Conservation (phyloP, 2,329 filamentous ascomycete species). For the Scedosporium minutisporum region DNA sequence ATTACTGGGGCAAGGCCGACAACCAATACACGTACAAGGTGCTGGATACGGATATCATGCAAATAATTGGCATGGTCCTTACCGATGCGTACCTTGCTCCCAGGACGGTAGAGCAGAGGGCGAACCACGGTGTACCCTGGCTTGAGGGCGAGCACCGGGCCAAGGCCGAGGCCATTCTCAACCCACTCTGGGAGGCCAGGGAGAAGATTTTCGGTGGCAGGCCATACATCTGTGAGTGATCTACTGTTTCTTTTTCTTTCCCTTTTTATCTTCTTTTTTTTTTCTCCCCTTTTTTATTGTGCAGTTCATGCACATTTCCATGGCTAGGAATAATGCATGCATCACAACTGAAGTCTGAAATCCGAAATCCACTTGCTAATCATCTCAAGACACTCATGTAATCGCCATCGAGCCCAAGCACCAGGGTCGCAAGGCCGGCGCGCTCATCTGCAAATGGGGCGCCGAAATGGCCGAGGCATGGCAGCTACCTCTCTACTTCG, state of each 20-base stretch:
- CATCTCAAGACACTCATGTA: conserved; percentile 22
- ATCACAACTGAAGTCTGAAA: background rate
- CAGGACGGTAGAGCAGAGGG: conserved; percentile 29
- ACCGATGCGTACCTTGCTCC: conserved; percentile 30
- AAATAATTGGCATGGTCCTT: conserved; percentile 37
- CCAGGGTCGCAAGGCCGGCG: conserved; percentile 32
- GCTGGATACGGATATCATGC: conserved; percentile 30
- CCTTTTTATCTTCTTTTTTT: conserved; percentile 11
- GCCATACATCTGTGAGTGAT: conserved; percentile 31
- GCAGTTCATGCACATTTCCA: background rate
- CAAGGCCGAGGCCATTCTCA: conserved; percentile 31
- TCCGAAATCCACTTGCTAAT: conserved; percentile 4
- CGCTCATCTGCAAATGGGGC: conserved; percentile 30
- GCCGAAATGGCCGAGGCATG: conserved; percentile 24
- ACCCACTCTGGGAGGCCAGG: conserved; percentile 29
- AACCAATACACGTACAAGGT: conserved; percentile 38
- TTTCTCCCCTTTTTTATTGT: background rate
- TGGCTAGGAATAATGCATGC: background rate
- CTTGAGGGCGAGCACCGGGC: conserved; percentile 32
- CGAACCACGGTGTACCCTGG: conserved; percentile 34
- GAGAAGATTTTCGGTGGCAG: conserved; percentile 29
- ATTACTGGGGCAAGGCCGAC: conserved; percentile 26
- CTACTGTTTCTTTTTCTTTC: conserved; percentile 2
- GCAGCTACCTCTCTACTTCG: conserved; percentile 34
- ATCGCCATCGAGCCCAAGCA: conserved; percentile 33